Conservation (phyloP, 31 red algal genomes). For the Asparagopsis taxiformis region DNA sequence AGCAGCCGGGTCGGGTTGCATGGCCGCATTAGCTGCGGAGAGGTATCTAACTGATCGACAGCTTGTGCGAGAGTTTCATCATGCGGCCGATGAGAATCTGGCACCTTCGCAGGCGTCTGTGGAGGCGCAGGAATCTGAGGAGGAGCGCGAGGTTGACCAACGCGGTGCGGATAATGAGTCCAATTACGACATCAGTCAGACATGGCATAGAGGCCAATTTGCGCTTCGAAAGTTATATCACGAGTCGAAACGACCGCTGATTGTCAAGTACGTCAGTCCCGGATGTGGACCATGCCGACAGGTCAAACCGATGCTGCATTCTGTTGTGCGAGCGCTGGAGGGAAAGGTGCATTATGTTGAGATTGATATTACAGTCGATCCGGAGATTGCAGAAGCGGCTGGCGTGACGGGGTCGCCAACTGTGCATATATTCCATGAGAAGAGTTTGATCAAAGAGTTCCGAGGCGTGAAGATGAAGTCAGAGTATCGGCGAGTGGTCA, state of each 20-base stretch:
- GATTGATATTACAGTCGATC: constrained; percentile 50
- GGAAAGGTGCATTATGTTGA: constrained; percentile 56
- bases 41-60: constrained; percentile 55
- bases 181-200: constrained; percentile 39
- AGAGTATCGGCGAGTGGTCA: constrained; percentile 36
- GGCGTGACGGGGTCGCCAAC: constrained; percentile 55
- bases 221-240: constrained; percentile 70
- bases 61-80: constrained; percentile 25
- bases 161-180: constrained; percentile 25
- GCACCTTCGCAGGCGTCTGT: constrained; percentile 10
- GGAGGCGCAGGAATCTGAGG: constrained; percentile 15
- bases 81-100: not conserved
- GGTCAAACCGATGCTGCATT: constrained; percentile 49
- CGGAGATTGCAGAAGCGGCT: constrained; percentile 54
- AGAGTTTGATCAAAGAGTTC: constrained; percentile 43
- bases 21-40: constrained; percentile 91
- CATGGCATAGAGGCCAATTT: constrained; percentile 42
- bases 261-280: constrained; percentile 63
- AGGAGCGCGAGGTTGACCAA: not conserved
- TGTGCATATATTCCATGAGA: constrained; percentile 65
- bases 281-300: constrained; percentile 53
- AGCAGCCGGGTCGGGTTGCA: constrained; percentile 88
- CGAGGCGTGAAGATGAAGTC: constrained; percentile 59
- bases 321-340: constrained; percentile 37
- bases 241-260: constrained; percentile 45